phyloP scores from a whole-genome alignment of 2,329 filamentous ascomycete species.

The Huntiella decipiens region DNA sequence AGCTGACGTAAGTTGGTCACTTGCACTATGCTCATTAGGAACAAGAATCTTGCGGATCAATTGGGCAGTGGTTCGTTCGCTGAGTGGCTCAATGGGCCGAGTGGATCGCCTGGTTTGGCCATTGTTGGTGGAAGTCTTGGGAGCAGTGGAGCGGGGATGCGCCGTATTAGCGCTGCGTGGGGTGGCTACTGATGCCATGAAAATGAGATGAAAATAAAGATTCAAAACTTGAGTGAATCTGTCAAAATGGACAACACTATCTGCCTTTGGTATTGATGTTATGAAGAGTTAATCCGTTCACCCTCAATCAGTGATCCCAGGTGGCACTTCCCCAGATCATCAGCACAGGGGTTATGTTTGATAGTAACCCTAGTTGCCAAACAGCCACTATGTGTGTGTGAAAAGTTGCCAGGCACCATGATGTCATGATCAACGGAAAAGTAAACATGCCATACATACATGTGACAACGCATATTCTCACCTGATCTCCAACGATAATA shows the following conservation, averaged over 20 bases:
- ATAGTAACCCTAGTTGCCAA: background rate
- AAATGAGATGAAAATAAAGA: background rate
- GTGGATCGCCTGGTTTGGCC: constrained; percentile 16
- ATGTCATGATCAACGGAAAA: background rate
- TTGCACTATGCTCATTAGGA: constrained; percentile 39
- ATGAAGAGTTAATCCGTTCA: background rate
- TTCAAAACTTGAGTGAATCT: too few relatives aligned
- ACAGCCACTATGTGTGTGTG: background rate
- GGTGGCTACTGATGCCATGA: constrained; percentile 1
- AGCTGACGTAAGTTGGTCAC: constrained; percentile 31
- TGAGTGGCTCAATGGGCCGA: constrained; percentile 34
- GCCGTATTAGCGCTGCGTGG: background rate
- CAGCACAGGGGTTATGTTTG: background rate
- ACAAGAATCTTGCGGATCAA: constrained; percentile 69
- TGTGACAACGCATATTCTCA: too few relatives aligned
- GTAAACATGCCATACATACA: background rate
- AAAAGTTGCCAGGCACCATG: background rate
- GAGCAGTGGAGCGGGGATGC: background rate
- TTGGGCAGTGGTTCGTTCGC: constrained; percentile 59
- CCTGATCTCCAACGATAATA: too few relatives aligned
- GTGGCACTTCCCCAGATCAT: background rate
- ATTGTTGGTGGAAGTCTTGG: background rate
- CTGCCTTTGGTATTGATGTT: background rate
- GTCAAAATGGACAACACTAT: too few relatives aligned
- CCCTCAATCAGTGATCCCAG: background rate